Base-by-base conservation (phyloP, 2,329 filamentous ascomycete species). In the Periglandula ipomoeae region DNA sequence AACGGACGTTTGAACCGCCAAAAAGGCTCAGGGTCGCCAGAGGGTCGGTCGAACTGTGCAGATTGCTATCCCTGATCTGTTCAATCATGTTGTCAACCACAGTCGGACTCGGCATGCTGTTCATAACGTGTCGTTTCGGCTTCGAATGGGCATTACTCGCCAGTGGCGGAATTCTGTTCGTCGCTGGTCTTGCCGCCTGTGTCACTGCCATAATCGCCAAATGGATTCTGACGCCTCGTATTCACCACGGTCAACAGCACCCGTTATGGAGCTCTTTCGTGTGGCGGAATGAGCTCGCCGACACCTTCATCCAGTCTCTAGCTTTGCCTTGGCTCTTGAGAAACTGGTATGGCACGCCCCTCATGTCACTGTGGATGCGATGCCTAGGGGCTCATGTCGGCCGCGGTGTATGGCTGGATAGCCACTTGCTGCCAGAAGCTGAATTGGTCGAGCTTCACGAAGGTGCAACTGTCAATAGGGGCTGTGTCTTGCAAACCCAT, bases 291-390 rank as follows among this genome's bases (percentile, higher is more conserved):
- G 54, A 81, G 49, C 66, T 86, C 41, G 85, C 82, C 15, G 76
- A 80, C 56, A 61, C 65, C 23, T 82, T 87, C 58, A 66, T 87
- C 40, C 71, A 77, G 43, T 49, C 49, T 11, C 34, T 56, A 7
- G 53, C 50, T 11, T 47, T 53, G 3, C 54, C 54, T 3, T 53
- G 52, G 32, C 32, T 55, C 24, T 45, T 52, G 2, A 45, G 43
- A n/a, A 34, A 44, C 13, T 48, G 49, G 42, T 55, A 55, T 45
- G 53, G 54, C 43, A 56, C 54, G 15, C 53, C 54, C 1, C n/a
- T 56, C 4, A 47, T 56, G 13, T 23, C 37, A 20, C 27, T 47
- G 22, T 55, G 50, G 48, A 41, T 56, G 48, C 50, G 51, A 23
- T 37, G 50, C 1, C 50, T 55, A 1, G 53, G 54, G 1, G 53